phyloP scores from a whole-genome alignment of 352 stramenopile genomes.

The Globisporangium nagaii region DNA sequence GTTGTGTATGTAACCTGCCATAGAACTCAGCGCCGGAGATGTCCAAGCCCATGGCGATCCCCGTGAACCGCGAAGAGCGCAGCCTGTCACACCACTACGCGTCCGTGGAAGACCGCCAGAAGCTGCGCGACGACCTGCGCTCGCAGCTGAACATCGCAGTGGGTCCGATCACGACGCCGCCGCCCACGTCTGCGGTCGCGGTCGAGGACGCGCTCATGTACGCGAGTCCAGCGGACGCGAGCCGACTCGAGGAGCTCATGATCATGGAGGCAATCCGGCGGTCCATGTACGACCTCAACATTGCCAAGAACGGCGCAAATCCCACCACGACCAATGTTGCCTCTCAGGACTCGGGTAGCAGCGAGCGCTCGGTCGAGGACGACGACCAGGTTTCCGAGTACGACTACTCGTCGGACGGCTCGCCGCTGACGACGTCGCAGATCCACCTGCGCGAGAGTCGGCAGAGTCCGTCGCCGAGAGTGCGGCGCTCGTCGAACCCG shows the following conservation, averaged over 20 bases:
- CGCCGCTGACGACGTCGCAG: slow-evolving; percentile 1
- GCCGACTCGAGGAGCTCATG: slow-evolving; percentile 73
- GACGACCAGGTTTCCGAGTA: neutral
- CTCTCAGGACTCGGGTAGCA: too few species aligned
- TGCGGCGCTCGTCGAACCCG: slow-evolving; percentile 1
- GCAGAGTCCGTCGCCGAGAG: neutral
- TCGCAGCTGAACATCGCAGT: slow-evolving; percentile 63
- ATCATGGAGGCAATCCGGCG: slow-evolving; percentile 77
- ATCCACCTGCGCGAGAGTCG: slow-evolving; percentile 1
- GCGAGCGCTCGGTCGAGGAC: too few species aligned
- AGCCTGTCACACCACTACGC: slow-evolving; percentile 41
- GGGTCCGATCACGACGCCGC: slow-evolving; percentile 42
- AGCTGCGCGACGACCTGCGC: slow-evolving; percentile 63
- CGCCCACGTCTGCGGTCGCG: slow-evolving; percentile 31
- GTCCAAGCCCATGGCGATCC: slow-evolving; percentile 4
- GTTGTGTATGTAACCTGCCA: neutral
- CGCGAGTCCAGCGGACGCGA: slow-evolving; percentile 44
- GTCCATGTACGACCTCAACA: slow-evolving; percentile 61
- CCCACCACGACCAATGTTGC: neutral
- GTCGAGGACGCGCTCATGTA: slow-evolving; percentile 20
- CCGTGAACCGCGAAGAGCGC: slow-evolving; percentile 18
- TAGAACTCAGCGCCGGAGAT: slow-evolving; percentile 7
- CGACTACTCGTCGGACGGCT: neutral
- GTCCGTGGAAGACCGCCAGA: slow-evolving; percentile 70
- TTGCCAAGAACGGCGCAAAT: slow-evolving; percentile 19